phyloP scores from a whole-genome alignment of 2,329 filamentous ascomycete species.

The Colletotrichum sp. region DNA sequence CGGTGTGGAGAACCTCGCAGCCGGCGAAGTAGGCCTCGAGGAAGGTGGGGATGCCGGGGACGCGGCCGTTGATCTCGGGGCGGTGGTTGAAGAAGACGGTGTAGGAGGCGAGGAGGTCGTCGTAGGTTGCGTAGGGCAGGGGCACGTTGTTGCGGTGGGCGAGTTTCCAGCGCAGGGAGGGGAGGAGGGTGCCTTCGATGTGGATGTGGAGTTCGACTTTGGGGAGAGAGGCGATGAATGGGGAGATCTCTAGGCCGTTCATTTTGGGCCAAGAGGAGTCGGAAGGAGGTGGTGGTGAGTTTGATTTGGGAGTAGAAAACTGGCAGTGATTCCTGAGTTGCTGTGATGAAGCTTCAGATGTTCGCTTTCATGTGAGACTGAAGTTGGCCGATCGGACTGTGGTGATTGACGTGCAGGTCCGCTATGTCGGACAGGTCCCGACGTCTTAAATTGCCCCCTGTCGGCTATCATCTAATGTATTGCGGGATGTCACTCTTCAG shows the following conservation, averaged over 20 bases:
- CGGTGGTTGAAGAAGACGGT: slow-evolving; percentile 40
- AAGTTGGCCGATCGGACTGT: neutral
- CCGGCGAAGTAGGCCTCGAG: slow-evolving; percentile 80
- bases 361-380: neutral
- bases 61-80: slow-evolving; percentile 39
- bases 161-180: slow-evolving; percentile 72
- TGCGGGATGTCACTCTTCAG: neutral
- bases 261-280: slow-evolving; percentile 20
- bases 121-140: slow-evolving; percentile 66
- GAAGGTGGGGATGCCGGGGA: slow-evolving; percentile 50
- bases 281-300: neutral
- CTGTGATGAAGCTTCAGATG: neutral
- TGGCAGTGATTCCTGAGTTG: neutral
- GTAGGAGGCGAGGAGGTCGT: slow-evolving; percentile 68
- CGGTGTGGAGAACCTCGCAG: slow-evolving; percentile 70
- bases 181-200: slow-evolving; percentile 77
- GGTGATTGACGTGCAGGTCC: neutral
- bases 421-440: neutral
- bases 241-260: slow-evolving; percentile 33
- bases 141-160: slow-evolving; percentile 68
- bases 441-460: neutral
- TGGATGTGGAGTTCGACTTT: slow-evolving; percentile 87
- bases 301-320: neutral
- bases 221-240: slow-evolving; percentile 68
- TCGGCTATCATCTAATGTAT: neutral